phyloP scores from a whole-genome alignment of 331 rosid species.

The Phaseolus coccineus region DNA sequence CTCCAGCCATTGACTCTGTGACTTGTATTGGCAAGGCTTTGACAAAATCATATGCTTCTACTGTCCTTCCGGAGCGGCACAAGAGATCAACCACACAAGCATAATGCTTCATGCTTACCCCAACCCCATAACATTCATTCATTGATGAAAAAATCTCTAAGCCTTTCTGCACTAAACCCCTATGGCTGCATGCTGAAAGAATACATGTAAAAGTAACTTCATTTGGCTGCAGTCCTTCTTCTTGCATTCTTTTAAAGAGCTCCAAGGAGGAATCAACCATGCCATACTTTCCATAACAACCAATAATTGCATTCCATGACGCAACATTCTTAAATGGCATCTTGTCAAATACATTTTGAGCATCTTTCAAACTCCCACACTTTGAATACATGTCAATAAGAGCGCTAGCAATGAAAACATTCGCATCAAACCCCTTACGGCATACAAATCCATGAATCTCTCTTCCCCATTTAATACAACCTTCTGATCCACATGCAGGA shows the following conservation, averaged over 20 bases:
- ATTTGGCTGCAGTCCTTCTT: slow-evolving; percentile 58
- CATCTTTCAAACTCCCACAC: slow-evolving; percentile 59
- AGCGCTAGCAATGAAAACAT: slow-evolving; percentile 64
- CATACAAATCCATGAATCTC: slow-evolving; percentile 68
- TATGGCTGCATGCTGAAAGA: slow-evolving; percentile 80
- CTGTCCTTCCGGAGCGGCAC: slow-evolving; percentile 72
- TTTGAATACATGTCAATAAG: slow-evolving; percentile 76
- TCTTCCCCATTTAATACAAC: slow-evolving; percentile 57
- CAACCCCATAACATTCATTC: slow-evolving; percentile 59
- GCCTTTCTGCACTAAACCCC: slow-evolving; percentile 66
- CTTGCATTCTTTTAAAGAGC: slow-evolving; percentile 57
- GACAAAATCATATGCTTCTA: slow-evolving; percentile 65
- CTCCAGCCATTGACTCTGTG: slow-evolving; percentile 68
- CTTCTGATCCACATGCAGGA: slow-evolving; percentile 63
- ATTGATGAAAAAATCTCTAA: slow-evolving; percentile 59
- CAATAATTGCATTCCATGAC: slow-evolving; percentile 78
- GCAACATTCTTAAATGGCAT: slow-evolving; percentile 54
- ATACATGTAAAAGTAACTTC: slow-evolving; percentile 67
- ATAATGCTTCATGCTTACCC: slow-evolving; percentile 59
- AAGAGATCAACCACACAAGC: slow-evolving; percentile 72
- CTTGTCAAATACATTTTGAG: slow-evolving; percentile 56
- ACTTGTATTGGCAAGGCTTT: slow-evolving; percentile 53
- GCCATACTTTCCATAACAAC: slow-evolving; percentile 77
- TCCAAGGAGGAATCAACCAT: slow-evolving; percentile 60
- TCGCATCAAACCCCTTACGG: slow-evolving; percentile 56